These are phyloP conservation scores for Neonectria sp. DNA, from an alignment of 2,329 filamentous ascomycete species.

Conservation along the genomic window DNA sequence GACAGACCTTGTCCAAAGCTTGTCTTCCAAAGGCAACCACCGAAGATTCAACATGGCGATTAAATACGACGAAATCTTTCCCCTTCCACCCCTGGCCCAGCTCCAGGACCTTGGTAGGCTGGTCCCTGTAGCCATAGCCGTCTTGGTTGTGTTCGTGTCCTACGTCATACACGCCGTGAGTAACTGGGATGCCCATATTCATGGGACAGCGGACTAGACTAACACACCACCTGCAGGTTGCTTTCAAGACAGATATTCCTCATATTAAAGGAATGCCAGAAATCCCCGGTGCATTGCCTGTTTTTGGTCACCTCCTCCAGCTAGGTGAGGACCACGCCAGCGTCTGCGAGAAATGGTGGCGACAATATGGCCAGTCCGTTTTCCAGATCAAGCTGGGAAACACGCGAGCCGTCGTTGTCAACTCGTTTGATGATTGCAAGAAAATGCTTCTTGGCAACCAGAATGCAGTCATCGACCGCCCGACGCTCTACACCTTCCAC, in stretches of 20 bases:
- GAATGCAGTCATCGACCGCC: slow-evolving; percentile 65
- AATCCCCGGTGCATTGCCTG: slow-evolving; percentile 64
- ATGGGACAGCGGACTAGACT: background rate
- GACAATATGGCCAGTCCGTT: slow-evolving; percentile 57
- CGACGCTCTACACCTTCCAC: slow-evolving; percentile 68
- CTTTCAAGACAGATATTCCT: slow-evolving; percentile 61
- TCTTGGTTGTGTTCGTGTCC: background rate
- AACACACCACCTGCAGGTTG: slow-evolving; percentile 30
- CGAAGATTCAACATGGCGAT: slow-evolving; percentile 1
- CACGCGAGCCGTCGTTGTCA: slow-evolving; percentile 66
- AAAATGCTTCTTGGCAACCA: slow-evolving; percentile 66
- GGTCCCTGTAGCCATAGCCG: background rate
- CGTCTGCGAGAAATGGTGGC: slow-evolving; percentile 65
- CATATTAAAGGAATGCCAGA: slow-evolving; percentile 64
- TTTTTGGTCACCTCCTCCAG: slow-evolving; percentile 65
- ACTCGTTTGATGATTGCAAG: slow-evolving; percentile 66
- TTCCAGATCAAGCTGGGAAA: slow-evolving; percentile 65
- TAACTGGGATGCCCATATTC: too few relatives aligned
- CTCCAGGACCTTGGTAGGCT: background rate
- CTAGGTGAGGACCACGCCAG: slow-evolving; percentile 69
- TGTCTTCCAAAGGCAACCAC: background rate
- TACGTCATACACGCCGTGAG: slow-evolving; percentile 16
- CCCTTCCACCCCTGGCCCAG: background rate
- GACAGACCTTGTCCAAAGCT: background rate
- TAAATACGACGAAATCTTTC: slow-evolving; percentile 3